Base-by-base conservation (phyloP, 1,139 yeast genomes). In the Taphrina wiesneri region DNA sequence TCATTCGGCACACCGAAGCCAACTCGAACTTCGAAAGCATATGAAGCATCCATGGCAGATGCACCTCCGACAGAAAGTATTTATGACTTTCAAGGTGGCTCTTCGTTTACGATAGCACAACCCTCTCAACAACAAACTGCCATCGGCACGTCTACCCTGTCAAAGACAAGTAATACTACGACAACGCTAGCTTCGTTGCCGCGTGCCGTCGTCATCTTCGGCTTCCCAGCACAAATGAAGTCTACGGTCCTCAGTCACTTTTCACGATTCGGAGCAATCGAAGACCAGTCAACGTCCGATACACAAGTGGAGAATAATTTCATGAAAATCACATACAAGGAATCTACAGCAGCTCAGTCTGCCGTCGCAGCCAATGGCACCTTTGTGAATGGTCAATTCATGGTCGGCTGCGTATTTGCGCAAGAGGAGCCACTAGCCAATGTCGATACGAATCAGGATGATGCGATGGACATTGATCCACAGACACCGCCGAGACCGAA, bases 311-410 rank as follows among this genome's bases (percentile, higher is more conserved):
- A 57, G 25, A 60, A 51, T 21, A 87, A 90, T 57, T 93, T 98
- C 97, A 85, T 91, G 26, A 89, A 90, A 73, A 76, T 93, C 64
- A 91, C 97, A 0, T 93, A 85, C 75, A 89, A 86, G 68, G 86
- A 86, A 69, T 84, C 89, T 2, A 80, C 86, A 2, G 83, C 92
- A 13, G 97, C 97, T 0, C 77, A 85, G 30, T 86, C 95, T 66
- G 97, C 98, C 0, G 78, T 91, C 52, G 86, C 86, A 70, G 96
- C 91, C 72, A 90, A 89, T 73, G 96, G 96, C 0, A 77, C 82
- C 21, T 83, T 87, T 1, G 82, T 87, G 71, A 87, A 86, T 65
- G 93, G 91, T 0, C 72, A 72, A 34, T 82, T 83, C 19, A 80
- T 87, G 64, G 79, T 90, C 67, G 96, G 97, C 0, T 93, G 93